Base-by-base conservation (phyloP, 164 flowering plant genomes). In the Vitis riparia region DNA sequence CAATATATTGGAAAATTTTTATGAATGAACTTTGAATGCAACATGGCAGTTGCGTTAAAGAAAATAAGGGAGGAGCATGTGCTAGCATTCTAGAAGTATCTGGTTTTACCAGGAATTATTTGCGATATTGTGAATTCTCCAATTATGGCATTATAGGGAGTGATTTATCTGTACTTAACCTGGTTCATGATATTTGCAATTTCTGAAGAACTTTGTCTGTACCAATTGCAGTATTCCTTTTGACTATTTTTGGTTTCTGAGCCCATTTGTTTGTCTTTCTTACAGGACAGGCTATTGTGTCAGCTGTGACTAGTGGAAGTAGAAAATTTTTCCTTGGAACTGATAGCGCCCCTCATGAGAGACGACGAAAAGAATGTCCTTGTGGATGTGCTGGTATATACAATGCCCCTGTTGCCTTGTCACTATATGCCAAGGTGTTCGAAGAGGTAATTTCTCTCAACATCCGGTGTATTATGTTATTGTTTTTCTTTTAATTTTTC, bases 331-430 rank as follows among this genome's bases (percentile, higher is more conserved):
- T 96, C 76, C 94, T 92, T 52, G 99, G 98, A 72, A 96, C 99
- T 74, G 99, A 96, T 76, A 96, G 98, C 81, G 99, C 98, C 71
- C 99, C 99, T 48, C 99, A 96, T 79, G 99, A 93, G 73, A 87
- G 84, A 79, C 68, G 68, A 63, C 79, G 75, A 19, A 96, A 96
- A 73, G 99, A 96, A 80, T 75, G 87, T 65, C 56, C 97, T 32
- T 93, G 95, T 76, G 98, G 99, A 64, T 96, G 98, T 84, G 99
- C 99, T 50, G 99, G 98, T 58, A 88, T 93, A 71, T 96, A 84
- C 71, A 96, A 80, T 78, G 87, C 99, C 17, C 94, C 97, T 27
- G 91, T 93, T 62, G 97, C 99, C 23, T 71, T 96, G 63, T 83
- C 98, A 59, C 75, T 89, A 13, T 96, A 92, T 72, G 92, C 99